These are phyloP conservation scores for Venturia carpophila DNA, from an alignment of 2,329 filamentous ascomycete genomes.

Conservation along the genomic window DNA sequence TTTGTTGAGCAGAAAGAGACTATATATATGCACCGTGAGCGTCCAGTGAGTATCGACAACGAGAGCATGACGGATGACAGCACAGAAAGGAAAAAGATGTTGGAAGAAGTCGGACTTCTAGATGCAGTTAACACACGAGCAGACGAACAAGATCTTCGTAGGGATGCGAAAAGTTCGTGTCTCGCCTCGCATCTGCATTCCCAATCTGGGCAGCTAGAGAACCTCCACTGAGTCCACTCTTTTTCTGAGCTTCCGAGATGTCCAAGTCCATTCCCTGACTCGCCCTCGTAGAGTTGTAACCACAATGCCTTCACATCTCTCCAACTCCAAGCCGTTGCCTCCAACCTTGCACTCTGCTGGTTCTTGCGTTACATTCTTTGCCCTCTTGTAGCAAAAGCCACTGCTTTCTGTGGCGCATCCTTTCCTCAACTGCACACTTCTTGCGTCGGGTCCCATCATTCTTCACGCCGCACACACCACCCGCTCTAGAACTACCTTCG, in stretches of 20 bases:
- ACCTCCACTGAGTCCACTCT: not conserved
- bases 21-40: too few species aligned
- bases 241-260: constrained; percentile 1
- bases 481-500: not conserved
- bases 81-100: too few species aligned
- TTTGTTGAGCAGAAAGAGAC: too few species aligned
- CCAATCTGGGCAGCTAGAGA: not conserved
- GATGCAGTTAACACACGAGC: too few species aligned
- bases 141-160: not conserved
- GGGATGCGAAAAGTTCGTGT: not conserved
- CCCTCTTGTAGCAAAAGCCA: not conserved
- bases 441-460: not conserved
- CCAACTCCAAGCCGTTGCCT: too few species aligned
- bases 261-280: not conserved
- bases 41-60: too few species aligned
- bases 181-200: not conserved
- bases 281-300: too few species aligned
- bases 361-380: not conserved
- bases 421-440: not conserved
- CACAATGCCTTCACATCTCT: not conserved
- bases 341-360: too few species aligned
- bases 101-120: too few species aligned
- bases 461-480: not conserved
- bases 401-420: not conserved
- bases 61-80: too few species aligned